Base-by-base conservation (phyloP, 768 basidiomycete species). In the Tephrocybe sp. region DNA sequence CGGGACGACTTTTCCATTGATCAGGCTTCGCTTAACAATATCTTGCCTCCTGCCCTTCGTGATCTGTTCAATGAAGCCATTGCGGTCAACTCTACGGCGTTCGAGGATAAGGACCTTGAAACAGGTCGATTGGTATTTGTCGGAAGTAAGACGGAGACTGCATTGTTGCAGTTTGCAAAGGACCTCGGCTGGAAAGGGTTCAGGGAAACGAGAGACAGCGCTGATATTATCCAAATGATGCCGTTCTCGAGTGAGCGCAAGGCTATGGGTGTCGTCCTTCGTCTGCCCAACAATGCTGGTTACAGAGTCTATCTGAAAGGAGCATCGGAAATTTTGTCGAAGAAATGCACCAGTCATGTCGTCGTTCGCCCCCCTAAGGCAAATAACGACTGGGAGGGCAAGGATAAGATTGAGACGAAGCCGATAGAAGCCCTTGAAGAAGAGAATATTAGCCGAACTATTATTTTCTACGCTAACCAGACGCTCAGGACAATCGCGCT, bases 401-500 rank as follows among this genome's bases (percentile, higher is more conserved):
- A 45, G 11, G 45, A 63, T 5, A 58, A 47, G n/a, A 57, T 95
- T 39, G 77, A 85, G 63, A 83, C 81, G 2, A 69, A 64, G 51
- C 66, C 66, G 1, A 92, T 97, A 51, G 84, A 83, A 59, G 72
- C 79, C 9, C 70, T 84, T 14, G 83, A 85, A 12, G 74, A 76
- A 52, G 86, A 88, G 62, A 98, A 98, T 64, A 92, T 98, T 65
- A 80, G 78, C 22, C 81, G 91, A 40, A 98, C 96, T 12, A 98
- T 95, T 68, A 95, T 96, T 58, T 96, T 97, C 70, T 98, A 99
- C 66, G 95, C 95, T 61, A 95, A 95, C 67, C 96, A 98, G 72
- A 89, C 85, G 11, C 83, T 98, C 9, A 84, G 96, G 44, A 98
- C 97, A 1, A 91, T 99, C 58, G 93, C 95, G 1, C 69, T 98